Evolutionary conservation across 768 basidiomycete species (phyloP).

Genomic region (Saitozyma sp.): DNA sequence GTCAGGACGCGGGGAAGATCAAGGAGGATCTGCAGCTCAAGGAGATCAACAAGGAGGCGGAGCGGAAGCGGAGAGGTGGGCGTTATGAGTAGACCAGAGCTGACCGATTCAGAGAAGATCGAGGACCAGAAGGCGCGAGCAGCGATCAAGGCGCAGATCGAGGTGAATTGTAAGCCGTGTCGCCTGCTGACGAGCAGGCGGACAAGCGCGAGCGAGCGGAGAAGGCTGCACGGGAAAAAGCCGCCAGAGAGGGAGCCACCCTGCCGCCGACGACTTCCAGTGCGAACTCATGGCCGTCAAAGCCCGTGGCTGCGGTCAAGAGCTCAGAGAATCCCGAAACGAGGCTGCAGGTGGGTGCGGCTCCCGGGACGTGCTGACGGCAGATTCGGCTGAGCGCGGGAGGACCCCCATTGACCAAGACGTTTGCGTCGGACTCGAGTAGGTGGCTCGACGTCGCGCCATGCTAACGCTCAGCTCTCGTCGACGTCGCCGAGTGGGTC

Average conservation of each 20-base stretch:
- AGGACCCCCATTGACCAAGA: conserved; percentile 69
- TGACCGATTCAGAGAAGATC: conserved; percentile 67
- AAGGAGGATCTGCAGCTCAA: conserved; percentile 72
- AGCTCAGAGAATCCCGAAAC: conserved; percentile 84
- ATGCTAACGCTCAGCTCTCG: conserved; percentile 61
- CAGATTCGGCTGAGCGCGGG: conserved; percentile 81
- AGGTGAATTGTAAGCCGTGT: conserved; percentile 47
- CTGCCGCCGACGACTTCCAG: no score
- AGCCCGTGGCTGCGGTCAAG: conserved; percentile 54
- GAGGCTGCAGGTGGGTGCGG: conserved; percentile 62
- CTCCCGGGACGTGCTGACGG: not conserved
- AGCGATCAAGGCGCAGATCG: conserved; percentile 88
- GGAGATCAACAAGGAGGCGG: conserved; percentile 63
- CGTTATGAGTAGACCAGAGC: not conserved
- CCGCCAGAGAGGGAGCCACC: conserved; percentile 74
- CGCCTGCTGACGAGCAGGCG: conserved; percentile 53
- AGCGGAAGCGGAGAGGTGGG: conserved; percentile 74
- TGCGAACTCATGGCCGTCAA: conserved; percentile 50
- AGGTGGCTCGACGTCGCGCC: conserved; percentile 19
- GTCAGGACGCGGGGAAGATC: conserved; percentile 69
- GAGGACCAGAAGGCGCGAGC: conserved; percentile 83
- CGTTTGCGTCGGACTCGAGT: conserved; percentile 49
- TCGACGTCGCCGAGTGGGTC: conserved; percentile 82
- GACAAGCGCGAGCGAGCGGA: conserved; percentile 88
- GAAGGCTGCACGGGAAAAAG: conserved; percentile 86